Evolutionary conservation across 2,329 filamentous ascomycete species (phyloP), one percentile per base, ranked within the genome.

Genomic region (Claviceps sp.): DNA sequence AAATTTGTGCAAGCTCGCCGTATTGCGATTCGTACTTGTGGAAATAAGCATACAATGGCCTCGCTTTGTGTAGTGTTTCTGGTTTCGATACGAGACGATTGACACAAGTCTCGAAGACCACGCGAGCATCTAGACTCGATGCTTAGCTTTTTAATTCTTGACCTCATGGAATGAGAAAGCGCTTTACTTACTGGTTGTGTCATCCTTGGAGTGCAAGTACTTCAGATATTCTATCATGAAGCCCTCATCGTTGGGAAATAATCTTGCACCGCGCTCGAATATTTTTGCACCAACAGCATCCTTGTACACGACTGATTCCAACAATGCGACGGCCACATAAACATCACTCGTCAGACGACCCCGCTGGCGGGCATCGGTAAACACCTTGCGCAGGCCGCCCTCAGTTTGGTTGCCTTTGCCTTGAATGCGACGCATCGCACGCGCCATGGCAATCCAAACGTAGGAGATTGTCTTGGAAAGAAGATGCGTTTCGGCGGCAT

Each of bases 181-280:
- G 9, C 30, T 34, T 16, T 36, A 76, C 87, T 76, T 77, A 94
- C 88, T 96, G 36, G 89, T 95, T 47, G 89, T 84, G 67, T 98
- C 93, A 60, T 95, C 91, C 64, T 87, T 89, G 13, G 87, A 85
- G 61, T 97, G 86, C 54, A 98, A 73, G 67, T 95, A 93, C 71
- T 95, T 96, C 60, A 98, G 76, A 66, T 98, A 97, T 67, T 97
- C 90, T 49, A 98, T 77, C 56, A 94, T 89, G 68, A 97, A 97
- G 53, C 82, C 77, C 65, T 95, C 90, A 61, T 97, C 91, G 48
- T 94, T 88, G 0, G 91, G 91, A 63, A 97, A 98, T 13, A 98
- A 74, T 63, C 89, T 93, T 57, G 91, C 83, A 20, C 93, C 93
- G 46, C 91, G 85, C 65, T 98, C 93, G 59, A 97, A 95, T 54